phyloP scores from a whole-genome alignment of 495 filamentous ascomycete species.

The Penicillium paradoxum region DNA sequence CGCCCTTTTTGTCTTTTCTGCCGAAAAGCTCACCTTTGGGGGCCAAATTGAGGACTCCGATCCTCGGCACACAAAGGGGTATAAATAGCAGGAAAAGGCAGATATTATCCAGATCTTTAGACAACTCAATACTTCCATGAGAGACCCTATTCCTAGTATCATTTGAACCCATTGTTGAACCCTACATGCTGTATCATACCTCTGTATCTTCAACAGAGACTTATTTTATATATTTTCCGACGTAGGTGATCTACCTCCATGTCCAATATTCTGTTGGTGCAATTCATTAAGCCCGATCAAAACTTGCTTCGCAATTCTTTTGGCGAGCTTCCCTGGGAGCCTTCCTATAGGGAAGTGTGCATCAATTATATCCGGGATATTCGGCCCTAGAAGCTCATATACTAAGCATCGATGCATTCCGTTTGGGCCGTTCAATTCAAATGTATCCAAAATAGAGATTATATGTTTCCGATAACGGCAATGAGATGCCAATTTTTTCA shows the following conservation, averaged over 20 bases:
- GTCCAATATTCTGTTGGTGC: slow-evolving; percentile 38
- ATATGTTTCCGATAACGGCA: slow-evolving; percentile 19
- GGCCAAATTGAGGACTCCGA: too few relatives aligned
- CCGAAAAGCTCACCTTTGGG: too few relatives aligned
- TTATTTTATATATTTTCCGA: slow-evolving; percentile 5
- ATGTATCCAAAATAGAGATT: slow-evolving; percentile 36
- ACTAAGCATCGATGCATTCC: slow-evolving; percentile 45
- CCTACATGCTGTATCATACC: too few relatives aligned
- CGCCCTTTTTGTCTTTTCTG: too few relatives aligned
- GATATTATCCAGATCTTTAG: too few relatives aligned
- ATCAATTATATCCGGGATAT: slow-evolving; percentile 25
- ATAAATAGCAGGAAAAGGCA: too few relatives aligned
- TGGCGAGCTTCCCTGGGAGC: slow-evolving; percentile 40
- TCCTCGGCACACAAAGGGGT: too few relatives aligned
- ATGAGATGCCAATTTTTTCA: slow-evolving; percentile 21
- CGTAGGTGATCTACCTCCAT: slow-evolving; percentile 34
- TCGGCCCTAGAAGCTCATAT: slow-evolving; percentile 42
- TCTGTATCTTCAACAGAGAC: too few relatives aligned
- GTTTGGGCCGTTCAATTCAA: slow-evolving; percentile 38
- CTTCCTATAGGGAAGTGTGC: slow-evolving; percentile 25
- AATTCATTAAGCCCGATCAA: slow-evolving; percentile 36
- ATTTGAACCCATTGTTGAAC: too few relatives aligned
- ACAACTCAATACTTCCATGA: too few relatives aligned
- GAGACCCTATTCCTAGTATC: too few relatives aligned
- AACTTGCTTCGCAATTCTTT: slow-evolving; percentile 39